Evolutionary conservation across 139 green algal species (phyloP), one percentile per base, ranked within the genome.

Genomic region (Chlorella sorokiniana): DNA sequence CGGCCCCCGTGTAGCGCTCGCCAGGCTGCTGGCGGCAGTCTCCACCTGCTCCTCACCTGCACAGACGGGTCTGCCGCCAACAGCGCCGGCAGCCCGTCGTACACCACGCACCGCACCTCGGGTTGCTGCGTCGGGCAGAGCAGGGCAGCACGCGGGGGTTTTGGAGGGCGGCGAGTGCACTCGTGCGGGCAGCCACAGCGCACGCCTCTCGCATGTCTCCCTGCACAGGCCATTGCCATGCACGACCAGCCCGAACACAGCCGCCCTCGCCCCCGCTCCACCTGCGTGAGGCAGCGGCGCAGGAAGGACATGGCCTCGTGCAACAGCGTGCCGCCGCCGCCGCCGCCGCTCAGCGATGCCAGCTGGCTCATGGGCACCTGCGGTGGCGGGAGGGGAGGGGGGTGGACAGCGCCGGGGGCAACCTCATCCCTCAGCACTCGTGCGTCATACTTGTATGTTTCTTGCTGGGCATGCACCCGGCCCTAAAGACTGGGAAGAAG

Each of bases 271-370:
- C 27, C 31, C 31, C 33, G 33, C 69, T 29, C n/a, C 37, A 79
- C 75, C 75, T 81, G 75, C 20, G 63, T 51, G 56, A 88, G 76
- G 71, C 84, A 85, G 44, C 84, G 77, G 20, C 84, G 61, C 76
- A 88, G 69, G 44, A 85, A 84, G 35, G 54, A 48, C 69, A 85
- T 78, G 35, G 84, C 76, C 59, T 88, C 84, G 62, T 82, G 68
- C 56, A 88, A 59, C 59, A 85, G 61, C 16, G 84, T 83, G 69
- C 35, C 83, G 27, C 83, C 83, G 16, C 59, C 62, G 27, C 27
- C 61, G 59, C 61, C 44, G 48, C 78, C 59, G 18, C 22, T 69
- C 41, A 86, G 82, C 22, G 76, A 38, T 35, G 62, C 56, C 33
- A 69, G 29, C 64, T 87, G 83, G 56, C 77, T 85, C 68, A 85